These are phyloP conservation scores for Pichia sp. DNA, from an alignment of 1,139 yeast species.

Conservation along the genomic window DNA sequence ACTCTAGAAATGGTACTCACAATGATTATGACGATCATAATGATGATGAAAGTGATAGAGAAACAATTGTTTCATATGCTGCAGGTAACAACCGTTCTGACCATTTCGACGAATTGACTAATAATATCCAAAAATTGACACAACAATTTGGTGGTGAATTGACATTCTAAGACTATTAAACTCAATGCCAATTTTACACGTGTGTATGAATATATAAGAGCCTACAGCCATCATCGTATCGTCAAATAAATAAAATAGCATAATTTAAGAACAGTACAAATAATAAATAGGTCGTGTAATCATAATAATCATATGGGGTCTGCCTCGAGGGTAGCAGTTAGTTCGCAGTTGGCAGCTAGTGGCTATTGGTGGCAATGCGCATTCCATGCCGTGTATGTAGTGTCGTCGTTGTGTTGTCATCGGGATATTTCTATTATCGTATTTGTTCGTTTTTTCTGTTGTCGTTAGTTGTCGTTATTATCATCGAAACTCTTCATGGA, in stretches of 20 bases:
- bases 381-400: no score
- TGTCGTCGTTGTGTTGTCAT: no score
- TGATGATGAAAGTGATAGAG: slow-evolving; percentile 9
- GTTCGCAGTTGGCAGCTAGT: no score
- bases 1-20: neutral
- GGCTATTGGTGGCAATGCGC: no score
- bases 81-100: neutral
- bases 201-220: neutral
- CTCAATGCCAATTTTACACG: neutral
- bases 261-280: no score
- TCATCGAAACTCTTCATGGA: neutral
- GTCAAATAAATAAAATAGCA: no score
- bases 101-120: slow-evolving; percentile 6
- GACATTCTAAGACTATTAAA: slow-evolving; percentile 8
- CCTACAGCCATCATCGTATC: no score
- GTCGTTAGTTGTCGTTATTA: slow-evolving; percentile 11
- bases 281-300: no score
- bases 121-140: slow-evolving; percentile 15
- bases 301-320: no score
- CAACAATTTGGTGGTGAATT: slow-evolving; percentile 16
- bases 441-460: no score
- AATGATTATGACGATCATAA: neutral
- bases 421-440: no score
- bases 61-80: slow-evolving; percentile 10
- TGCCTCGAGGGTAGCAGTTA: no score